Evolutionary conservation across 805 yeast species (phyloP), one percentile per base, ranked within the genome.

Genomic region (Cyberlindnera samutprakarnensis): DNA sequence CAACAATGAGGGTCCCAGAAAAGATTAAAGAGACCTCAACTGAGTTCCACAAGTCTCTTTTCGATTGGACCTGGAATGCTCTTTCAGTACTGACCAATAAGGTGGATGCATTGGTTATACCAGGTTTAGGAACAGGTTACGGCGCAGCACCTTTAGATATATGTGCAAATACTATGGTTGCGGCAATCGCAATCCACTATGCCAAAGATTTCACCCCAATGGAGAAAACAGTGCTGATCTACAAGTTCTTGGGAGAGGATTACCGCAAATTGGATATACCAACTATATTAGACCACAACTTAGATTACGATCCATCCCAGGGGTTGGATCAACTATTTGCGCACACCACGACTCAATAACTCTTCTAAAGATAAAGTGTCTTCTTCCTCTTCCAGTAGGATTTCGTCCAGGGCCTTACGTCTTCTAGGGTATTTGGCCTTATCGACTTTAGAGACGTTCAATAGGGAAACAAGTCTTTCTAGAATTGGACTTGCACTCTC

Each of bases 101-200:
- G 13, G 26, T 36, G 9, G 32, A 33, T 5, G 23, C 38, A 1
- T 22, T 63, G 1, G 19, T 63, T 0, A 23, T 63, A n/a, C 56
- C 67, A 0, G 66, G 66, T 1, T 29, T 63, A 8, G 67, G 61
- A 2, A 59, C 68, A 1, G 68, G 68, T 1, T 62, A 51, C 36
- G 68, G 68, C 1, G 47, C 43, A 2, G 31, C 62, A 2, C 59
- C 62, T 1, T 22, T 36, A 4, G 47, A 50, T 3, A 14, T 60
- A 4, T 62, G 58, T 14, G 56, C 59, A 1, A 44, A 47, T 27
- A 47, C 61, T 2, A 62, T 62, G 63, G 32, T 62, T 9, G 50
- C 54, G 4, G 64, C 66, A 1, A 50, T 61, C 6, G 34, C 46
- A 0, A 44, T 61, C 1, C 59, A 47, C 33, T 30, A 31, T 17